These are phyloP conservation scores for Papilionanthe hybrid DNA, from an alignment of 116 monocot genomes.

Conservation along the genomic window DNA sequence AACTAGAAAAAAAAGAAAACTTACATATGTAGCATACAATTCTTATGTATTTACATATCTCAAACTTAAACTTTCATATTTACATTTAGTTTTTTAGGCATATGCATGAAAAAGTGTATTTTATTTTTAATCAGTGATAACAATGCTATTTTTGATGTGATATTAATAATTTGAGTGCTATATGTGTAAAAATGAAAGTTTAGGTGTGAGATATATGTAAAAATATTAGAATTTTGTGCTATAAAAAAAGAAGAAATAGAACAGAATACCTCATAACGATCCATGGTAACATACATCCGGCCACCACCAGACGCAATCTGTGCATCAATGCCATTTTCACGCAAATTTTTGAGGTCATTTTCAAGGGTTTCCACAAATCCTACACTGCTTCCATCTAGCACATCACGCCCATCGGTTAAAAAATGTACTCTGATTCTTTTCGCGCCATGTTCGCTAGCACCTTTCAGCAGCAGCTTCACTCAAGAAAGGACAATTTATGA, in stretches of 20 bases:
- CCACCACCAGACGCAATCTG: constrained; percentile 98
- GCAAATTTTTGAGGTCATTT: constrained; percentile 64
- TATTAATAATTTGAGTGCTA: too few relatives aligned
- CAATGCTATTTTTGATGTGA: too few relatives aligned
- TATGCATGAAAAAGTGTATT: too few relatives aligned
- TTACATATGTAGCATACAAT: neutral
- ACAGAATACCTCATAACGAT: constrained; percentile 84
- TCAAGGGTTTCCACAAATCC: constrained; percentile 94
- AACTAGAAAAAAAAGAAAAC: neutral
- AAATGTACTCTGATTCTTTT: constrained; percentile 93
- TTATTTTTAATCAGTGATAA: too few relatives aligned
- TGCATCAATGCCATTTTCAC: constrained; percentile 83
- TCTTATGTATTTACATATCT: too few relatives aligned
- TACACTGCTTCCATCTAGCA: constrained; percentile 86
- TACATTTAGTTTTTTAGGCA: too few relatives aligned
- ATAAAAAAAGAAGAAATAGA: neutral
- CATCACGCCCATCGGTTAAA: constrained; percentile 98
- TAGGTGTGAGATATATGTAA: too few relatives aligned
- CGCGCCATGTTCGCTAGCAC: constrained; percentile 81
- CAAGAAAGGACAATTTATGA: constrained; percentile 7
- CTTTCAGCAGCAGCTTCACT: constrained; percentile 80
- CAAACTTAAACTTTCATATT: too few relatives aligned
- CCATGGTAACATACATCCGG: constrained; percentile 98
- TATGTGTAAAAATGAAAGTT: too few relatives aligned
- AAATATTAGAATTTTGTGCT: too few relatives aligned